Conservation (phyloP, 2,329 filamentous ascomycete genomes). For the Alternaria tenuissima region DNA sequence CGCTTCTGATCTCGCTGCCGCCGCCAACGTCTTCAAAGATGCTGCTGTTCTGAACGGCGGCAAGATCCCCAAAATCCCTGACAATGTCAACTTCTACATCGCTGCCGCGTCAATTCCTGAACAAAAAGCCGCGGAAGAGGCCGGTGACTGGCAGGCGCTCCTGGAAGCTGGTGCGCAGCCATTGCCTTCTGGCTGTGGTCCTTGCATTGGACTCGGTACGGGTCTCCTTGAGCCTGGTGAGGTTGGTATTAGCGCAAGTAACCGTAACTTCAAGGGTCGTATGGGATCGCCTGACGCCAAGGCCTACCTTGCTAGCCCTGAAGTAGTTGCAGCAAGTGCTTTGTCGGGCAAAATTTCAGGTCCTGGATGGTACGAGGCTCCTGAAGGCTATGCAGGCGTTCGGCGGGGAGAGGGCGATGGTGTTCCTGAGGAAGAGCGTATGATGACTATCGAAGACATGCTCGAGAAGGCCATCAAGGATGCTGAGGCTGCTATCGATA, state of each 20-base stretch:
- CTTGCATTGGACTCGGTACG: constrained; percentile 84
- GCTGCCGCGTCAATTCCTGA: constrained; percentile 83
- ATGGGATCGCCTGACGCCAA: constrained; percentile 84
- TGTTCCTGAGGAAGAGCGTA: constrained; percentile 68
- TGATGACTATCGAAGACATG: constrained; percentile 72
- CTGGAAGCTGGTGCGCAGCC: constrained; percentile 79
- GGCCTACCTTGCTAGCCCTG: constrained; percentile 87
- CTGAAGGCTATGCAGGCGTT: constrained; percentile 72
- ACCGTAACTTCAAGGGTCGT: constrained; percentile 90
- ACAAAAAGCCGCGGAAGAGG: constrained; percentile 77
- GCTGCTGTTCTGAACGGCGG: constrained; percentile 69
- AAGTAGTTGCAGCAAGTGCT: constrained; percentile 91
- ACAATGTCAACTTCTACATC: constrained; percentile 85
- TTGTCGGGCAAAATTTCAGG: constrained; percentile 76
- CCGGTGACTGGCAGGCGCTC: constrained; percentile 85
- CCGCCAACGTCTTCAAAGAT: constrained; percentile 84
- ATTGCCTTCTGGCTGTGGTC: constrained; percentile 78
- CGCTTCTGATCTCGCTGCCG: constrained; percentile 80
- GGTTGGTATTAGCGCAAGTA: constrained; percentile 82
- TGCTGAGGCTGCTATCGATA: constrained; percentile 69
- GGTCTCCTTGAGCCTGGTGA: constrained; percentile 86
- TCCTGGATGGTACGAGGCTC: constrained; percentile 79
- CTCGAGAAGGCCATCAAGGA: constrained; percentile 75
- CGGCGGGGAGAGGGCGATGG: constrained; percentile 76
- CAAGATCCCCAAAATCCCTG: constrained; percentile 72